Evolutionary conservation across 208 protist species (phyloP), one percentile per base, ranked within the genome.

Genomic region (Leishmania guyanensis): DNA sequence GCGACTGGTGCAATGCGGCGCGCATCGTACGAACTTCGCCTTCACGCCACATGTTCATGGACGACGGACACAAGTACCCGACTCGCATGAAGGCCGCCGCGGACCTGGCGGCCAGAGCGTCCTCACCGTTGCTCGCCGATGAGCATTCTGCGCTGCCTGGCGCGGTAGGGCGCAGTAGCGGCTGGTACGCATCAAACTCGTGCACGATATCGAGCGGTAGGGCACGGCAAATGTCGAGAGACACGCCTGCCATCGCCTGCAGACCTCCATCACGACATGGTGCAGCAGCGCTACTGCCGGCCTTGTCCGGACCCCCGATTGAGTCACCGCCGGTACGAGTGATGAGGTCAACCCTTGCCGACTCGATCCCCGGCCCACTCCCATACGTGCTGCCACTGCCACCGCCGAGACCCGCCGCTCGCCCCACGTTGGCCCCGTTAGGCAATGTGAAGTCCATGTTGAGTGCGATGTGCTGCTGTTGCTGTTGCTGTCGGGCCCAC

Each of bases 191-290:
- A 12, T 72, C 78, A 85, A 96, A 96, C 46, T 92, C 82, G 79
- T 96, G 90, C 22, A 95, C 84, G 2, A 89, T 83, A 78, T 96
- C 93, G 50, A 96, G 70, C 10, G 91, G 86, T 4, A 96, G 77
- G 50, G 66, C 78, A 16, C 86, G 89, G 70, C 90, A 93, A 29
- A 83, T 29, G 54, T 81, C 62, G 33, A 80, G 80, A 20, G 85
- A 81, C 26, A 69, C 68, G 1, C 81, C 79, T 16, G 79, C 77
- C 80, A 73, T 68, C 10, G 79, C 66, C 20, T 71, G 85, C 73
- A 64, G 53, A 22, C 1, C 33, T 14, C 9, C 26, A 26, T 33
- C 74, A 14, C 39, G 33, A 20, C 16, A 22, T 56, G 51, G 51
- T 29, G 36, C 74, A 8, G 9, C 56, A 9, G 53, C 53, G 43